A percentile compares a stretch with the other conserved stretches of the same genome.
phyloP scores from a whole-genome alignment of 257 asterid species.

The Jacaranda mimosifolia region DNA sequence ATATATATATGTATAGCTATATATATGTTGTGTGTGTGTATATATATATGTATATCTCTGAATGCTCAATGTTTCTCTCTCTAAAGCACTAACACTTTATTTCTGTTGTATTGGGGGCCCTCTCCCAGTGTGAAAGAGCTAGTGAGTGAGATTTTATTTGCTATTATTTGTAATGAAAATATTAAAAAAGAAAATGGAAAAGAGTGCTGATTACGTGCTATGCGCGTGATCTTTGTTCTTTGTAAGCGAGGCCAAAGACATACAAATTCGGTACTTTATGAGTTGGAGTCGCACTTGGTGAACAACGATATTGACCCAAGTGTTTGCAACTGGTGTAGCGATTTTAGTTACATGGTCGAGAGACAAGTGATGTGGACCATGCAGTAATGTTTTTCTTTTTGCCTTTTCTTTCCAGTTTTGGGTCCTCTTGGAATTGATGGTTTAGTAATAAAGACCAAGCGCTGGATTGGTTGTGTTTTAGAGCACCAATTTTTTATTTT shows the following conservation, averaged over 20 bases:
- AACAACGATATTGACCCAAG: not conserved
- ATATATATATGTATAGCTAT: not conserved
- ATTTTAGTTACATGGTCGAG: too few species aligned
- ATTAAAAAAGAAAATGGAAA: not conserved
- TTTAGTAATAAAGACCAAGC: too few species aligned
- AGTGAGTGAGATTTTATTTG: conserved; percentile 30
- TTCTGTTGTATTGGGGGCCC: conserved; percentile 24
- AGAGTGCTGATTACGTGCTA: not conserved
- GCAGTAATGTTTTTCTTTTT: too few species aligned
- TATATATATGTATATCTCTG: not conserved
- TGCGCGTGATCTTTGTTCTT: conserved; percentile 37
- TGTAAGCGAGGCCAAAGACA: not conserved
- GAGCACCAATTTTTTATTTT: too few species aligned
- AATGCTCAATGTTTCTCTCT: not conserved
- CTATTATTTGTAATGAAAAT: not conserved
- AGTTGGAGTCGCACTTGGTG: not conserved
- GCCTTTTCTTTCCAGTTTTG: too few species aligned
- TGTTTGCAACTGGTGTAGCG: not conserved
- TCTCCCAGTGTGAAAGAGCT: conserved; percentile 4
- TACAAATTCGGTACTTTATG: not conserved
- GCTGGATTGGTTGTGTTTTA: too few species aligned
- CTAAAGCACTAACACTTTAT: conserved; percentile 20
- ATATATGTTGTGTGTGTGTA: not conserved
- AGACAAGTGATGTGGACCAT: too few species aligned
- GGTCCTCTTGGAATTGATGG: too few species aligned